Evolutionary conservation across 306 rosid genomes (phyloP).

Genomic region (barrel medic (Medicago truncatula)): MtrunA17r5.0-ANR NC_053046.1:36230001-36230500

Average conservation of each 20-base stretch:
- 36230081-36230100: neutral
- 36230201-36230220: neutral
- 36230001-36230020: neutral
- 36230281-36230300: constrained; percentile 1
- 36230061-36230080: neutral
- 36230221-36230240: too few relatives aligned
- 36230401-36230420: too few relatives aligned
- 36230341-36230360: neutral
- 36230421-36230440: too few relatives aligned
- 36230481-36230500: too few relatives aligned
- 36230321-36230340: neutral
- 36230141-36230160: neutral
- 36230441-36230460: too few relatives aligned
- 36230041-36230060: neutral
- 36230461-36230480: too few relatives aligned
- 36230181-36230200: neutral
- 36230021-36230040: neutral
- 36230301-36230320: neutral
- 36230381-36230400: too few relatives aligned
- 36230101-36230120: too few relatives aligned
- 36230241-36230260: neutral
- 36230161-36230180: neutral
- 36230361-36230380: too few relatives aligned
- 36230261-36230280: neutral
- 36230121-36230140: too few relatives aligned